Evolutionary conservation across 2,329 filamentous ascomycete species (phyloP), one percentile per base, ranked within the genome.

Genomic region (Blastomyces emzantsi): DNA sequence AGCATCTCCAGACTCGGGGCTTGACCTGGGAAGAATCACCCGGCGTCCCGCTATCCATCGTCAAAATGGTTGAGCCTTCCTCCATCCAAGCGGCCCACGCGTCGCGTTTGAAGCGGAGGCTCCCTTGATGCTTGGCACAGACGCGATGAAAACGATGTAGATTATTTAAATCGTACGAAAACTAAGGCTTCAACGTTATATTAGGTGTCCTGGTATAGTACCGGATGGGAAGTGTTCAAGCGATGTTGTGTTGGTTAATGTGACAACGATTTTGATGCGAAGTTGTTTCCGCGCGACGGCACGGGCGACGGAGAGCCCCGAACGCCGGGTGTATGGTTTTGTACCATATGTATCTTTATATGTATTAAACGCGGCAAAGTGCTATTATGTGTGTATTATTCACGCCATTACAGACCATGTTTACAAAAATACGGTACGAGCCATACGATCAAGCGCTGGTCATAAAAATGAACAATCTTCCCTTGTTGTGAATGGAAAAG

Each of bases 51-150:
- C 55, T 58, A 19, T 58, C 55, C 55, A 58, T 43, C 15, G 36
- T 43, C 55, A 58, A 58, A 43, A 43, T n/a, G 55, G 55, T 58
- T 58, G 55, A 58, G 25, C 43, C 22, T 58, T 43, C 36, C 55
- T 58, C 36, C 36, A 28, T 19, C 5, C 1, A 3, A 36, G 22
- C 7, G 11, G 22, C 5, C 11, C 36, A 58, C 36, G 55, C 55
- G 55, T 58, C 55, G 36, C 36, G 55, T 17, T 19, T 19, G 17
- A 58, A 58, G 9, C 4, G 22, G n/a, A 22, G 1, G n/a, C 19
- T 56, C 36, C n/a, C 30, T 15, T 19, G 11, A 56, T 36, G 30
- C 22, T 43, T 43, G n/a, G 6, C n/a, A 43, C 36, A 4, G 8
- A 11, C 39, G 9, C 17, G 7, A n/a, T 19, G 36, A 41, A 17